A percentile compares a stretch with the other conserved stretches of the same genome.
These are phyloP conservation scores for Nemania sp. DNA, from an alignment of 2,329 filamentous ascomycete genomes.

Conservation along the genomic window DNA sequence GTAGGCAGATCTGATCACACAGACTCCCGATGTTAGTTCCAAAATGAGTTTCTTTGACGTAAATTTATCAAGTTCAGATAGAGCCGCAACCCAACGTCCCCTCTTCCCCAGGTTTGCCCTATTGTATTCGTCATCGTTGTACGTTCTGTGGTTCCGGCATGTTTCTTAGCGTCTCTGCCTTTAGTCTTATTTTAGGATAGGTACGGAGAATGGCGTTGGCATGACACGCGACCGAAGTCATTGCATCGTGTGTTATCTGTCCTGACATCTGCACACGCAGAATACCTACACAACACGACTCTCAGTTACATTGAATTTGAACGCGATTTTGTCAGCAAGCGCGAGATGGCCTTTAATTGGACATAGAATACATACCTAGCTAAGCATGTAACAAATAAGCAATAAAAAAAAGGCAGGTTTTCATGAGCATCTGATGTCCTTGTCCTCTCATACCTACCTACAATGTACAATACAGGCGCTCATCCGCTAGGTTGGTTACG, in stretches of 20 bases:
- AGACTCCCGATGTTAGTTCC: background rate
- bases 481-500: background rate
- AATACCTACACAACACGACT: background rate
- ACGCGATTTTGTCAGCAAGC: background rate
- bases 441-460: constrained; percentile 5
- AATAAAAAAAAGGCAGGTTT: background rate
- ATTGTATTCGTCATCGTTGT: constrained; percentile 1
- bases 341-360: background rate
- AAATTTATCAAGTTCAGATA: constrained; percentile 24
- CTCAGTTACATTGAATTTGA: background rate
- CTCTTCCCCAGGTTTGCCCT: constrained; percentile 29
- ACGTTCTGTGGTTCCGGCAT: background rate
- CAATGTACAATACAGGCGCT: too few relatives aligned
- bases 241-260: background rate
- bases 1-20: constrained; percentile 4
- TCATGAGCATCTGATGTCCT: constrained; percentile 23
- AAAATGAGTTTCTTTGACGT: constrained; percentile 25
- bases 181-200: background rate
- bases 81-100: constrained; percentile 30
- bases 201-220: background rate
- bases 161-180: background rate
- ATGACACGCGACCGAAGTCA: background rate
- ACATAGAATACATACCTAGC: background rate
- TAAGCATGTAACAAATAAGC: background rate
- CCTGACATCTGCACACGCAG: background rate